Conservation (phyloP, 108 stramenopile species). For the Cylindrotheca closterium region DNA sequence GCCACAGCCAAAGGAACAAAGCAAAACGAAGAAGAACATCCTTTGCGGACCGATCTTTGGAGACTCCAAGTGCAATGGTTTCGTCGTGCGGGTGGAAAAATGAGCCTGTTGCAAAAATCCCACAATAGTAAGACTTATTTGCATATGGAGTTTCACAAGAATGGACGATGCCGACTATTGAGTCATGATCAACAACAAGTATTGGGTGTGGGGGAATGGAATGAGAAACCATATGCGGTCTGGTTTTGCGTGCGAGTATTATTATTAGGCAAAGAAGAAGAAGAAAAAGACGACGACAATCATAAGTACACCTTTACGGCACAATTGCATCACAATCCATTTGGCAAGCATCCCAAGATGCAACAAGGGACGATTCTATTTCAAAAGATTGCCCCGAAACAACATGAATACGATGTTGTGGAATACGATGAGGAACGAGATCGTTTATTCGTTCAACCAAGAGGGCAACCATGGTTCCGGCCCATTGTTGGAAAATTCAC, state of each 20-base stretch:
- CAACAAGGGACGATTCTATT: conserved; percentile 46
- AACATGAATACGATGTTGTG: background rate
- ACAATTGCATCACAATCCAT: conserved; percentile 66
- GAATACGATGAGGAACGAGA: conserved; percentile 2
- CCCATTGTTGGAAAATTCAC: conserved; percentile 71
- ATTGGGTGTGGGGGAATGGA: conserved; percentile 50
- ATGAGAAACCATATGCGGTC: conserved; percentile 46
- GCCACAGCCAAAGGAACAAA: background rate
- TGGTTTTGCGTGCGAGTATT: conserved; percentile 44
- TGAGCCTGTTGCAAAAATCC: background rate
- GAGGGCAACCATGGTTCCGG: conserved; percentile 53
- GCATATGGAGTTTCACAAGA: conserved; percentile 1
- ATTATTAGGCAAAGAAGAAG: no score
- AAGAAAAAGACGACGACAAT: background rate
- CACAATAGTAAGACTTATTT: background rate
- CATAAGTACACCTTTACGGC: conserved; percentile 46
- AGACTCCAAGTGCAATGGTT: conserved; percentile 7
- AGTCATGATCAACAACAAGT: background rate
- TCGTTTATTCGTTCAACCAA: conserved; percentile 27
- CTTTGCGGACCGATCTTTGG: conserved; percentile 3
- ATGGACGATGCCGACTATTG: background rate
- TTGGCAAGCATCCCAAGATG: conserved; percentile 62
- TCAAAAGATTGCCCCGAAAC: background rate
- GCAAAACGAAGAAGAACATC: background rate
- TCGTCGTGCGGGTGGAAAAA: background rate